Evolutionary conservation across 371 early-diverging fungal species (phyloP), one percentile per base, ranked within the genome.

Genomic region (Nematocida homosporus): DNA sequence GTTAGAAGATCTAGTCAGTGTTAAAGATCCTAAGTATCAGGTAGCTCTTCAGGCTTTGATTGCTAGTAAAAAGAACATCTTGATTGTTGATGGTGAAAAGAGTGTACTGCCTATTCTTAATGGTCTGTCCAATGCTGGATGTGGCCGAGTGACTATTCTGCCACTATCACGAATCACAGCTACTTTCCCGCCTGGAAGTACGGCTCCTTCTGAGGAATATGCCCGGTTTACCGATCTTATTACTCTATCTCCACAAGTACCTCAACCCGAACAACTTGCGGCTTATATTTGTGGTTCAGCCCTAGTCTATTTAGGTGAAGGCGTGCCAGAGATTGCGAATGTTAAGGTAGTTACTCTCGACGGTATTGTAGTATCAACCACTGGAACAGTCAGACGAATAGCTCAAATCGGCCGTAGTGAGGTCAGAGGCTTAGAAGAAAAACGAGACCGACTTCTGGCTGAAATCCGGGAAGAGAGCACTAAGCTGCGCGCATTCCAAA

Each of bases 91-190:
- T 18, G 27, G 41, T 1, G 75, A 72, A 32, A 59, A 72, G 40
- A 44, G 63, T 42, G 60, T 35, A n/a, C 48, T 48, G 32, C 53
- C 75, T 32, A 72, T 72, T 30, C 47, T 72, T 13, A 59, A 61
- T 37, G 75, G 75, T 13, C 60, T 72, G 16, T 13, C 75, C 13
- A 56, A 59, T 40, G 25, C 61, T 34, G 75, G 57, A 8, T 47
- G 40, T n/a, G 75, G 75, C 1, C 34, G 75, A 61, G 75, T 72
- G 35, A 72, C 75, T 48, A 23, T 72, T 72, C 48, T 72, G 29
- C 75, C 60, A 2, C 25, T 72, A 18, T 47, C 44, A 32, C 32
- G 75, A 40, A 48, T 66, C 5, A 35, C 38, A 18, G 20, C 34
- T 38, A 41, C 50, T 25, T 6, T 35, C 1, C 30, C 18, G 27